phyloP scores from a whole-genome alignment of 75 land plant genomes.

The Cunninghamia lanceolata region DNA sequence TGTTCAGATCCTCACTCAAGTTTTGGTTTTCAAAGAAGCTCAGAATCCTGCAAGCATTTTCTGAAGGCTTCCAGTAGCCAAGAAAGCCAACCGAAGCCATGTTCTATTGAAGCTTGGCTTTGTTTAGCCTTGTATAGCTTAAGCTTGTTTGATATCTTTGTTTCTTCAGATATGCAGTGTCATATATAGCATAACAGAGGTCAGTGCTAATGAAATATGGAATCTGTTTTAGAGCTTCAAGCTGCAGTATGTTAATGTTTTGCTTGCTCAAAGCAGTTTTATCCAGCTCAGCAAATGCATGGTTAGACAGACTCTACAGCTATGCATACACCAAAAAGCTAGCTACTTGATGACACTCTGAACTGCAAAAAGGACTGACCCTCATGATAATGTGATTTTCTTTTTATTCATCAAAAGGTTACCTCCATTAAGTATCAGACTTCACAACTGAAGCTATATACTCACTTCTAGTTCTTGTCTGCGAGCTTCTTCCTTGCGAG shows the following conservation, averaged over 20 bases:
- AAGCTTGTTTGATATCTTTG: no score
- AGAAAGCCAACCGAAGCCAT: neutral
- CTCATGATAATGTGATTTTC: neutral
- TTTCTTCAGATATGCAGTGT: no score
- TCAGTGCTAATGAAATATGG: no score
- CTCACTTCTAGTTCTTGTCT: conserved; percentile 70
- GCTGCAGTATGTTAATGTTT: neutral
- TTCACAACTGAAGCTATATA: neutral
- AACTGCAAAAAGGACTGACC: neutral
- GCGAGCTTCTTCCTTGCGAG: conserved; percentile 75
- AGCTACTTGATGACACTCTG: neutral
- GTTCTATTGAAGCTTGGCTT: neutral
- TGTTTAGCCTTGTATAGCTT: neutral
- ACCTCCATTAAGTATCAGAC: neutral
- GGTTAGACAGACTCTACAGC: neutral
- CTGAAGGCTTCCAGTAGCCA: neutral
- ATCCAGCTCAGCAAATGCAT: neutral
- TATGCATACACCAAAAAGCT: neutral
- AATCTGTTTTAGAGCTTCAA: no score
- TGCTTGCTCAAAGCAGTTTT: neutral
- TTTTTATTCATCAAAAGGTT: neutral
- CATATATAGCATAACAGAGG: no score
- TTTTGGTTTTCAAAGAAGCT: neutral
- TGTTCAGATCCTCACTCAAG: neutral
- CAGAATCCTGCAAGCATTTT: neutral